phyloP scores from a whole-genome alignment of 139 green algal species.

The Volvox africanus region DNA sequence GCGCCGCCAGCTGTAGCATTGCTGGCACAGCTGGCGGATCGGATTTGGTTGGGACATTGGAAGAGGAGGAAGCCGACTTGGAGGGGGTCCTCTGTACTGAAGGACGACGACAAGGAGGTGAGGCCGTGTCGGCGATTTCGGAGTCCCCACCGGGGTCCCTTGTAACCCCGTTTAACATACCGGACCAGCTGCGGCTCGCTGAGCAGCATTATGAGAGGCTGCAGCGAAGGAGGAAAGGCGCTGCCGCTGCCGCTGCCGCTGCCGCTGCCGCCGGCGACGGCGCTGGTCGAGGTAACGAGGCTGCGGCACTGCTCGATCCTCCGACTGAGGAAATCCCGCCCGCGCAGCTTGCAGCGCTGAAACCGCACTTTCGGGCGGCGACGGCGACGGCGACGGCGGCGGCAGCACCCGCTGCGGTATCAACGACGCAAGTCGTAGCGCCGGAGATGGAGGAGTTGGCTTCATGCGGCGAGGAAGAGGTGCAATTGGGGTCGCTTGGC shows the following conservation, averaged over 20 bases:
- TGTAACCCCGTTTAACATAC: constrained; percentile 15
- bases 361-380: background rate
- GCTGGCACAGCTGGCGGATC: background rate
- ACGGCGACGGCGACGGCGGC: background rate
- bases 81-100: background rate
- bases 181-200: constrained; percentile 20
- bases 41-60: background rate
- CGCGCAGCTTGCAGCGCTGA: background rate
- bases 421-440: too few relatives aligned
- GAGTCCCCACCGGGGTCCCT: background rate
- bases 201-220: background rate
- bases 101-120: too few relatives aligned
- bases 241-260: too few relatives aligned
- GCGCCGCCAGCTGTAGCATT: background rate
- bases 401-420: background rate
- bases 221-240: background rate
- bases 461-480: constrained; percentile 7
- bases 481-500: background rate
- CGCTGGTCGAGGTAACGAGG: background rate
- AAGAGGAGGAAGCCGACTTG: background rate
- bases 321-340: background rate
- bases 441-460: background rate
- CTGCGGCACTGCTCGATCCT: background rate
- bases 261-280: background rate
- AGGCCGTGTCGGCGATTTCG: background rate